These are phyloP conservation scores for Jasminum sambac DNA, from an alignment of 257 asterid species.

Conservation along the genomic window DNA sequence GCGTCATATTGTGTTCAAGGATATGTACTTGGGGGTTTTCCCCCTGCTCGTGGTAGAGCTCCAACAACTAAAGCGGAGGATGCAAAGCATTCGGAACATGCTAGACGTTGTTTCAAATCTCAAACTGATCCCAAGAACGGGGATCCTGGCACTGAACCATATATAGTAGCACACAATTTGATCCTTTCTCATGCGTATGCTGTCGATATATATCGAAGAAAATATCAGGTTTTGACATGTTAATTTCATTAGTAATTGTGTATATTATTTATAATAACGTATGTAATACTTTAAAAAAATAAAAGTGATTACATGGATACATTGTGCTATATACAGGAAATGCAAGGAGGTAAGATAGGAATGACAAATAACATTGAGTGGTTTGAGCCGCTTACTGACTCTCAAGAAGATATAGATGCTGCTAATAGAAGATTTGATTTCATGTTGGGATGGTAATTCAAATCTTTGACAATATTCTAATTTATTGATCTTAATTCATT, in stretches of 20 bases:
- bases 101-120: background rate
- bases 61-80: no score
- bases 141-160: conserved; percentile 18
- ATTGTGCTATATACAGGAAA: background rate
- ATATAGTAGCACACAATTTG: conserved; percentile 17
- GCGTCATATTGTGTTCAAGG: conserved; percentile 18
- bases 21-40: conserved; percentile 15
- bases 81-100: no score
- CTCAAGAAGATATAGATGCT: conserved; percentile 11
- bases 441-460: conserved; percentile 19
- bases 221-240: conserved; percentile 9
- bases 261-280: no score
- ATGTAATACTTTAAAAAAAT: no score
- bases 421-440: conserved; percentile 10
- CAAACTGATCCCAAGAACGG: background rate
- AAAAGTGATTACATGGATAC: no score
- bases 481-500: background rate
- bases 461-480: background rate
- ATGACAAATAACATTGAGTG: conserved; percentile 9
- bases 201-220: conserved; percentile 12
- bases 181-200: conserved; percentile 21
- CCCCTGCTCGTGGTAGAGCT: conserved; percentile 25
- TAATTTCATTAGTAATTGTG: no score
- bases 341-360: conserved; percentile 20
- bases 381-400: conserved; percentile 9